phyloP scores from a whole-genome alignment of 75 land plant species.

The Ceratopteris richardii region DNA sequence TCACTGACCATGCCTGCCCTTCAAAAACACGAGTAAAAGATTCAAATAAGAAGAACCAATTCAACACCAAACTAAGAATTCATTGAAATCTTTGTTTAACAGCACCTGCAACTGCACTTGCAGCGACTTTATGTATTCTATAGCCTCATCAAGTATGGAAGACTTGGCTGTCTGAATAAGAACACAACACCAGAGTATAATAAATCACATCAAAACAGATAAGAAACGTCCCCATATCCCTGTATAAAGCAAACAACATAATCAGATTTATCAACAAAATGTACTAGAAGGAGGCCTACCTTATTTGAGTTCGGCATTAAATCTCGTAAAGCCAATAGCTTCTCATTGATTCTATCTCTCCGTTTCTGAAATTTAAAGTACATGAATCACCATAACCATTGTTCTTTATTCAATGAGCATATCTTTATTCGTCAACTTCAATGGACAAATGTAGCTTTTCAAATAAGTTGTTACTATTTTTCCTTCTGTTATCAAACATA shows the following conservation, averaged over 20 bases:
- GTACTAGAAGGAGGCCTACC: slow-evolving; percentile 18
- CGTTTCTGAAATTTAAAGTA: slow-evolving; percentile 31
- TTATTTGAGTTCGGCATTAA: slow-evolving; percentile 55
- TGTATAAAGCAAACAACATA: too few relatives aligned
- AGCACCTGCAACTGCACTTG: slow-evolving; percentile 6
- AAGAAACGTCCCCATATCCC: too few relatives aligned
- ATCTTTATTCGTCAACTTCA: too few relatives aligned
- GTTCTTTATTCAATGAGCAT: too few relatives aligned
- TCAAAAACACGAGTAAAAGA: background rate
- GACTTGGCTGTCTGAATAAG: slow-evolving; percentile 4
- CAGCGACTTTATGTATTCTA: background rate
- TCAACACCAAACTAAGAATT: too few relatives aligned
- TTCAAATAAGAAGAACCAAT: too few relatives aligned
- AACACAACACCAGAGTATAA: background rate
- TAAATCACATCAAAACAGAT: background rate
- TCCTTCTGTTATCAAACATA: too few relatives aligned
- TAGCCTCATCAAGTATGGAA: slow-evolving; percentile 6
- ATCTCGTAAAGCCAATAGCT: slow-evolving; percentile 53
- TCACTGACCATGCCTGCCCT: background rate
- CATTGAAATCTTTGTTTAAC: background rate
- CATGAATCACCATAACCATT: background rate
- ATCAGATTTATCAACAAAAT: too few relatives aligned
- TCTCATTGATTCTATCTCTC: slow-evolving; percentile 50
- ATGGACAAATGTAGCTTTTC: too few relatives aligned
- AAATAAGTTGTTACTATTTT: too few relatives aligned